Conservation (phyloP, 192 early-diverging fungal genomes). For the Backusella liffmaniae region DNA sequence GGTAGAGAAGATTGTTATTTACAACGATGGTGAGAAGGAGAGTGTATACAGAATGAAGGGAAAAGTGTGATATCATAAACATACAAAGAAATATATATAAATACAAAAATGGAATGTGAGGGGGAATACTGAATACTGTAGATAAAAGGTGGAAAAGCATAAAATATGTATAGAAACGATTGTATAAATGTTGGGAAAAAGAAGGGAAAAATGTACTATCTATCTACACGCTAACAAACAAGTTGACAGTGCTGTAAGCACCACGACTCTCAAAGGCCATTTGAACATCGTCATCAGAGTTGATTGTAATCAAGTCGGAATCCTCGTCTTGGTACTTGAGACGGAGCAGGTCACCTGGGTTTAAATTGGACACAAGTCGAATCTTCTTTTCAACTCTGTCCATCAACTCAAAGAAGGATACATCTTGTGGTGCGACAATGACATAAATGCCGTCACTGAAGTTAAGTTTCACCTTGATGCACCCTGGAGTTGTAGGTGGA, state of each 20-base stretch:
- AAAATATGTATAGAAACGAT: slow-evolving; percentile 5
- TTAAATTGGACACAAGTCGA: slow-evolving; percentile 66
- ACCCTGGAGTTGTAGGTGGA: neutral
- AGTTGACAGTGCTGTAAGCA: slow-evolving; percentile 48
- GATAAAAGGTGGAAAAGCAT: neutral
- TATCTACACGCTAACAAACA: slow-evolving; percentile 50
- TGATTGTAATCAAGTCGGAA: slow-evolving; percentile 81
- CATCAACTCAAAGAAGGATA: slow-evolving; percentile 73
- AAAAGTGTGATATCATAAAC: neutral
- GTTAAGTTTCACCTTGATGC: slow-evolving; percentile 84
- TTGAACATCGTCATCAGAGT: slow-evolving; percentile 85
- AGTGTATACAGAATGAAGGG: neutral
- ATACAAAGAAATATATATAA: neutral
- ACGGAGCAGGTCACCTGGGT: slow-evolving; percentile 53
- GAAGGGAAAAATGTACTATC: neutral
- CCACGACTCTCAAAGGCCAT: slow-evolving; percentile 80
- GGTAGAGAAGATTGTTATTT: neutral
- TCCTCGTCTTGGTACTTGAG: slow-evolving; percentile 94
- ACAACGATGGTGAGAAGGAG: neutral
- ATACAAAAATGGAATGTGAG: neutral
- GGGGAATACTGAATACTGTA: neutral
- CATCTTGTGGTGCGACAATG: slow-evolving; percentile 75
- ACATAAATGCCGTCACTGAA: slow-evolving; percentile 88
- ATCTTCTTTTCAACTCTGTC: slow-evolving; percentile 89
- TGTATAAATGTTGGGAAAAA: neutral